A percentile compares a stretch with the other conserved stretches of the same genome.
phyloP scores from a whole-genome alignment of 192 early-diverging fungal species.

The Dissophora globulifera region DNA sequence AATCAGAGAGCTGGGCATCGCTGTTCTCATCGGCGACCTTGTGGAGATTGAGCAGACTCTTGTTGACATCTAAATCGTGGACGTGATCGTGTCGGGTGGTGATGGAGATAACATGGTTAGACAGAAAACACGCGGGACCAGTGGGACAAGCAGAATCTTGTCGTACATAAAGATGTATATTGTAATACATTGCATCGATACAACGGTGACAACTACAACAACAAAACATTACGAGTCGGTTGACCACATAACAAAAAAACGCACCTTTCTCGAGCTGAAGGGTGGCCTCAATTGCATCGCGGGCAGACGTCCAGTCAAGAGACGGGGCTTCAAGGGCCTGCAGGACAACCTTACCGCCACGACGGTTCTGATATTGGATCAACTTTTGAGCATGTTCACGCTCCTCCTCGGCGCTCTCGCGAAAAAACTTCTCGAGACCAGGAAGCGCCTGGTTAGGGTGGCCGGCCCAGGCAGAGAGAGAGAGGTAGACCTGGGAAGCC shows the following conservation, averaged over 20 bases:
- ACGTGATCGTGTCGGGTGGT: too few relatives aligned
- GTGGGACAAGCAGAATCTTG: too few relatives aligned
- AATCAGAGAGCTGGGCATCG: constrained; percentile 68
- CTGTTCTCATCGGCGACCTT: constrained; percentile 60
- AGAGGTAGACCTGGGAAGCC: constrained; percentile 67
- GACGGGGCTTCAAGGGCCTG: constrained; percentile 63
- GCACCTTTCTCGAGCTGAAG: constrained; percentile 67
- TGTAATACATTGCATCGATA: too few relatives aligned
- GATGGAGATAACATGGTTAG: too few relatives aligned
- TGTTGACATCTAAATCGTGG: constrained; percentile 66
- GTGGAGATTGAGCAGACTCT: constrained; percentile 64
- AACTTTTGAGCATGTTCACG: constrained; percentile 59
- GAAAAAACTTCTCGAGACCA: constrained; percentile 66
- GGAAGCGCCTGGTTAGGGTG: constrained; percentile 59
- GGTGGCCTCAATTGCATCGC: constrained; percentile 66
- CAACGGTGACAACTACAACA: too few relatives aligned
- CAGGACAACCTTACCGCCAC: constrained; percentile 66
- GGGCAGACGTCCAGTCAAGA: constrained; percentile 65
- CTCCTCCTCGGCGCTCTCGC: constrained; percentile 60
- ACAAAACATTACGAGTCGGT: too few relatives aligned
- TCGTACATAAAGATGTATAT: too few relatives aligned
- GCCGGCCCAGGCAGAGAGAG: constrained; percentile 63
- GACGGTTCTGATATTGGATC: constrained; percentile 64
- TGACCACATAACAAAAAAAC: too few relatives aligned
- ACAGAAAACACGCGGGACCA: too few relatives aligned